phyloP scores from a whole-genome alignment of 2,329 filamentous ascomycete genomes.

The Ophiostoma montium region DNA sequence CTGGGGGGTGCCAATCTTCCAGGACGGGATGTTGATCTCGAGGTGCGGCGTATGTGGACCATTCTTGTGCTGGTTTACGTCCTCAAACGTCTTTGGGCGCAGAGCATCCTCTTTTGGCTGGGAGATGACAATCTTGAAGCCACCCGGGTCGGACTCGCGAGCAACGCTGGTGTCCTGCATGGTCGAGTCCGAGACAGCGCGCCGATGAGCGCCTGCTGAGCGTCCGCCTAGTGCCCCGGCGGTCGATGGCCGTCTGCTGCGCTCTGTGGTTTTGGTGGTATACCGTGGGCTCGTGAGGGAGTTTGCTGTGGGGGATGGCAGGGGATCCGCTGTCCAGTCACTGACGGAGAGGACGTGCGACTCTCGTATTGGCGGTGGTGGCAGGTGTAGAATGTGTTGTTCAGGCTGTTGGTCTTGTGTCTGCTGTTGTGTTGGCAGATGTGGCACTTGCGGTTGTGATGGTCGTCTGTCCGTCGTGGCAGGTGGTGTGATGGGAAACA shows the following conservation, averaged over 20 bases:
- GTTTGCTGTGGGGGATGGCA: slow-evolving; percentile 21
- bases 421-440: neutral
- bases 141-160: slow-evolving; percentile 46
- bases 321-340: slow-evolving; percentile 31
- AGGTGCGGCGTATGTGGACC: slow-evolving; percentile 33
- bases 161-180: slow-evolving; percentile 46
- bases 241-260: slow-evolving; percentile 1
- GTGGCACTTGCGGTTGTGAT: neutral
- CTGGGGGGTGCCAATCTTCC: slow-evolving; percentile 66
- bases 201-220: slow-evolving; percentile 29
- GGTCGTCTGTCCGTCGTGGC: slow-evolving; percentile 30
- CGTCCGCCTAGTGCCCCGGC: slow-evolving; percentile 1
- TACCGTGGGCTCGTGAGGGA: neutral
- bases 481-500: slow-evolving; percentile 46
- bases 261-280: neutral
- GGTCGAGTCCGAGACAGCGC: slow-evolving; percentile 66
- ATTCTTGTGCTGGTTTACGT: slow-evolving; percentile 24
- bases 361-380: neutral
- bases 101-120: slow-evolving; percentile 43
- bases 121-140: slow-evolving; percentile 70
- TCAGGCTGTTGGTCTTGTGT: slow-evolving; percentile 14
- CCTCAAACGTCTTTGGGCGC: slow-evolving; percentile 50
- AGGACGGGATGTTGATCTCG: slow-evolving; percentile 68
- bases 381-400: neutral
- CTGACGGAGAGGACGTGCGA: slow-evolving; percentile 16